Evolutionary conservation across 371 early-diverging fungal species (phyloP).

Genomic region (Vairimorpha ceranae): DNA sequence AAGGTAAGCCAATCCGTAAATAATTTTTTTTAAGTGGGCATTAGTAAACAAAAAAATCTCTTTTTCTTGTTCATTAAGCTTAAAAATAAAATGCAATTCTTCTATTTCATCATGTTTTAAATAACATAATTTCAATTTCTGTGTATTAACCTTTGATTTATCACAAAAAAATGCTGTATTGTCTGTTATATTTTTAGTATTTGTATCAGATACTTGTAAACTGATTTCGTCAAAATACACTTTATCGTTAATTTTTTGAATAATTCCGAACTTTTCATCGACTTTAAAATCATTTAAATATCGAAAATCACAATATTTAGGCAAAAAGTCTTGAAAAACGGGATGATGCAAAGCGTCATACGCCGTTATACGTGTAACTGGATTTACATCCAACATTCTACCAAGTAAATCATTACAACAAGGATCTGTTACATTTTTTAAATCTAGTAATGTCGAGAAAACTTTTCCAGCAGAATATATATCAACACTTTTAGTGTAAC

Average conservation of each 20-base stretch:
- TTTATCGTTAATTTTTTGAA: not conserved
- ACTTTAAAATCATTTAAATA: slow-evolving; percentile 7
- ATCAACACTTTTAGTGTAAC: slow-evolving; percentile 65
- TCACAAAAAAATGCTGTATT: not conserved
- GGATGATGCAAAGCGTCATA: slow-evolving; percentile 18
- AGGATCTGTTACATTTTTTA: not conserved
- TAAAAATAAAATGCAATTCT: not conserved
- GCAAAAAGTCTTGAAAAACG: slow-evolving; percentile 14
- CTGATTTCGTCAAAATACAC: slow-evolving; percentile 1
- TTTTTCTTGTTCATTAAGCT: not conserved
- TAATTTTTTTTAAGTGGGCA: slow-evolving; percentile 4
- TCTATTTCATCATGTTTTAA: not conserved
- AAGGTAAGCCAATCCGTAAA: slow-evolving; percentile 2
- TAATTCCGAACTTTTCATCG: not conserved
- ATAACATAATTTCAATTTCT: not conserved
- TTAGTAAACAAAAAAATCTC: slow-evolving; percentile 21
- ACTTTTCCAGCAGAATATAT: slow-evolving; percentile 24
- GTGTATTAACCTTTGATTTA: not conserved
- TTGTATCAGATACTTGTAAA: not conserved
- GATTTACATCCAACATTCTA: slow-evolving; percentile 6
- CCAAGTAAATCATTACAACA: slow-evolving; percentile 1
- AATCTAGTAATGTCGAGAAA: slow-evolving; percentile 6
- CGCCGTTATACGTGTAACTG: not conserved
- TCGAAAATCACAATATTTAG: slow-evolving; percentile 17
- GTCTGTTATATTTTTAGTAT: not conserved